A percentile compares a stretch with the other conserved stretches of the same genome.
These are phyloP conservation scores for Claviceps africana DNA, from an alignment of 2,329 filamentous ascomycete species.

Conservation along the genomic window DNA sequence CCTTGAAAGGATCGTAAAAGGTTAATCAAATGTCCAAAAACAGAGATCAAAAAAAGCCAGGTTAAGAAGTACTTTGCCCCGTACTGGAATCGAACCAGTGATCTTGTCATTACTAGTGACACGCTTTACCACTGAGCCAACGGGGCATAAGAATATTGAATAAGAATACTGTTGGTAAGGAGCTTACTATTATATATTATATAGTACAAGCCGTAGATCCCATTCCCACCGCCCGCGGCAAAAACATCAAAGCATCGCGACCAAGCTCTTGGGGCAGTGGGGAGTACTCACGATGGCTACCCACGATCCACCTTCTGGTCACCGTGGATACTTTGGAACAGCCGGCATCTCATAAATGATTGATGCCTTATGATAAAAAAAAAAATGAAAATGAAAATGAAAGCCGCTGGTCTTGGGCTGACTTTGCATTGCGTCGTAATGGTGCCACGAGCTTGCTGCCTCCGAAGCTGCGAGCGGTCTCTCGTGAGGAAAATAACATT, in stretches of 20 bases:
- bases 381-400: no score
- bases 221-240: no score
- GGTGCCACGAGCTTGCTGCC: neutral
- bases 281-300: no score
- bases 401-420: neutral
- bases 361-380: neutral
- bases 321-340: neutral
- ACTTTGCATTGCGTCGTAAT: neutral
- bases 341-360: neutral
- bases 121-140: conserved; percentile 20
- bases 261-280: no score
- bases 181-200: neutral
- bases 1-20: no score
- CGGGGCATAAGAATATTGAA: conserved; percentile 7
- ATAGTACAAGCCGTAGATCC: no score
- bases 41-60: neutral
- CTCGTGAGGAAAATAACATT: neutral
- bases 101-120: conserved; percentile 20
- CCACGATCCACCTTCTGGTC: neutral
- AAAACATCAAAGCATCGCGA: neutral
- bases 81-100: conserved; percentile 18
- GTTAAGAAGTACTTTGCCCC: no score
- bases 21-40: no score
- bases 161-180: neutral
- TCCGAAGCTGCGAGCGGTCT: neutral